These are phyloP conservation scores for Boletus mariae DNA, from an alignment of 1,284 basidiomycete species.

Conservation along the genomic window DNA sequence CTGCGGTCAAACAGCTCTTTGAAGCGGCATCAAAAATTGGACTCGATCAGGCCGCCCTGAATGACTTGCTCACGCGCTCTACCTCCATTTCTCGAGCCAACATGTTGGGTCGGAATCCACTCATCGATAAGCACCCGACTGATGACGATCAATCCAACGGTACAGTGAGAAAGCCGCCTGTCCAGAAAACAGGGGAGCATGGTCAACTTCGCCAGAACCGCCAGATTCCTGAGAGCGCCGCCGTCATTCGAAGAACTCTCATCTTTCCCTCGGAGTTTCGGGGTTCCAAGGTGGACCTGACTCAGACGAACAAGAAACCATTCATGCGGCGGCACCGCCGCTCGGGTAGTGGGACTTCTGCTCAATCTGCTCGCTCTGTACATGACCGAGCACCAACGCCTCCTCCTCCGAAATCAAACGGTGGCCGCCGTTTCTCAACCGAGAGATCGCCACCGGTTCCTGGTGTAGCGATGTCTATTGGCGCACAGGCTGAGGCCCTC, in stretches of 20 bases:
- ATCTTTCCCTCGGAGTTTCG: conserved; percentile 67
- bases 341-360: conserved; percentile 52
- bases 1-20: conserved; percentile 63
- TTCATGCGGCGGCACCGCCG: conserved; percentile 49
- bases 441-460: conserved; percentile 70
- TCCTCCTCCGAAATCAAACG: conserved; percentile 61
- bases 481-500: conserved; percentile 44
- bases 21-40: conserved; percentile 72
- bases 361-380: conserved; percentile 57
- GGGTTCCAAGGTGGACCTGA: conserved; percentile 51
- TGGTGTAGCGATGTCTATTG: conserved; percentile 51
- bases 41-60: conserved; percentile 64
- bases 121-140: conserved; percentile 35
- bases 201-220: conserved; percentile 40
- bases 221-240: conserved; percentile 38
- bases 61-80: conserved; percentile 66
- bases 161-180: conserved; percentile 31
- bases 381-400: conserved; percentile 80
- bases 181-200: conserved; percentile 41
- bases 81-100: conserved; percentile 56
- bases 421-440: conserved; percentile 57
- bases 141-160: conserved; percentile 32
- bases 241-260: conserved; percentile 71
- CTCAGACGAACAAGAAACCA: conserved; percentile 51
- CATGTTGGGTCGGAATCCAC: conserved; percentile 22